Evolutionary conservation across 2,329 filamentous ascomycete species (phyloP), one percentile per base, ranked within the genome.

Genomic region (Hypoxylon rubiginosum): DNA sequence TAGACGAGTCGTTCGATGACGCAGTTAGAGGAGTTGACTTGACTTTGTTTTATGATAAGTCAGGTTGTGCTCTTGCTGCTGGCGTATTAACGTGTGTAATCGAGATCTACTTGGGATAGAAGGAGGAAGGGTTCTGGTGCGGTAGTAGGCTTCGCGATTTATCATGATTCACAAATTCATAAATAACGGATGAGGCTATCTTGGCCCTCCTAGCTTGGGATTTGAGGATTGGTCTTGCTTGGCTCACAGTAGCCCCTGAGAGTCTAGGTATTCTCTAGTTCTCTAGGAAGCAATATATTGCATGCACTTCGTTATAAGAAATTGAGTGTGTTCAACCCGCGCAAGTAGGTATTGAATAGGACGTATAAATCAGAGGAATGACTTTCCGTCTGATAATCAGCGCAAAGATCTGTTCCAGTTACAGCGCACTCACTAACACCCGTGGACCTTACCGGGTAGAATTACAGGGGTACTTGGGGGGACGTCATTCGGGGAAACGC

Each of bases 31-130:
- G 46, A 30, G 21, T n/a, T 11, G n/a, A 13, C n/a, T 43, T 19
- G 39, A 49, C 15, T 13, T 49, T 3, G 26, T 26, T 36, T 36
- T 36, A 36, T 36, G 34, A 36, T 15, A 30, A 30, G 46, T 30
- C 24, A 17, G 11, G 26, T 10, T 28, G 15, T 15, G 17, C 10
- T 53, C 17, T 54, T 45, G 49, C 48, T 24, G 24, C 3, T 39
- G 17, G 43, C 19, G 15, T 39, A 57, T 28, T 19, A 28, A 30
- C 8, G 13, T n/a, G 8, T 15, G 17, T 30, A 52, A 62, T 57
- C 53, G 32, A 62, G 59, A 57, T 57, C 46, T 43, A 4, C 49
- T 28, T 17, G 30, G 34, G 4, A 36, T 24, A 15, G 32, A 11
- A 36, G 34, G 11, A 36, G 34, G 34, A 51, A 21, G 15, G 13